Evolutionary conservation across 768 basidiomycete species (phyloP).

Genomic region (Trametes gibbosa): DNA sequence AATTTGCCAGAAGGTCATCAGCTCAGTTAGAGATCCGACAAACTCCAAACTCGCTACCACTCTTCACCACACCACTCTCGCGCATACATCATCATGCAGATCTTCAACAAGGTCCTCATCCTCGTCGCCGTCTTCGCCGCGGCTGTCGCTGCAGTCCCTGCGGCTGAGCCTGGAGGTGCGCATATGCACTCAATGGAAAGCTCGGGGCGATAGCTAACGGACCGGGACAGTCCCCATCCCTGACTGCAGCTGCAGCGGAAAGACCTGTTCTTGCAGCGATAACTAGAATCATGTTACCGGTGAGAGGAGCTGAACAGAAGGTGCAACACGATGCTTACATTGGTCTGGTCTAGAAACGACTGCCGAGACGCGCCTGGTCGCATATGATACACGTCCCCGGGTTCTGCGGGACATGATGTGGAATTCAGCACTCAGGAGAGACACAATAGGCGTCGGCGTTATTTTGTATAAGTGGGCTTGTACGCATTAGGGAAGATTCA

Average conservation of each 20-base stretch:
- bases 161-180: not conserved
- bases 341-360: not conserved
- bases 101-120: slow-evolving; percentile 4
- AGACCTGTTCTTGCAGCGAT: slow-evolving; percentile 4
- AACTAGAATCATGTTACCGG: not conserved
- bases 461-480: too few relatives aligned
- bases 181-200: not conserved
- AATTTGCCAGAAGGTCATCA: not conserved
- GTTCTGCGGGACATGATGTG: too few relatives aligned
- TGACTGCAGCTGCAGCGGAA: not conserved
- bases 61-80: not conserved
- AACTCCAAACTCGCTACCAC: not conserved
- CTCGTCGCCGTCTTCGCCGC: slow-evolving; percentile 4
- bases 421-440: too few relatives aligned
- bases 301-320: not conserved
- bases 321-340: not conserved
- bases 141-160: not conserved
- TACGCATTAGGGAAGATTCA: too few relatives aligned
- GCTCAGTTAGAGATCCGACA: not conserved
- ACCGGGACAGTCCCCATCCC: not conserved
- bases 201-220: not conserved
- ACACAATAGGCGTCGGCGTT: too few relatives aligned
- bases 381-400: too few relatives aligned
- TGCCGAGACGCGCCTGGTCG: too few relatives aligned
- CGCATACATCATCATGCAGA: slow-evolving; percentile 2